Conservation (phyloP, 2,329 filamentous ascomycete species). For the Diaporthe ilicicola region DNA sequence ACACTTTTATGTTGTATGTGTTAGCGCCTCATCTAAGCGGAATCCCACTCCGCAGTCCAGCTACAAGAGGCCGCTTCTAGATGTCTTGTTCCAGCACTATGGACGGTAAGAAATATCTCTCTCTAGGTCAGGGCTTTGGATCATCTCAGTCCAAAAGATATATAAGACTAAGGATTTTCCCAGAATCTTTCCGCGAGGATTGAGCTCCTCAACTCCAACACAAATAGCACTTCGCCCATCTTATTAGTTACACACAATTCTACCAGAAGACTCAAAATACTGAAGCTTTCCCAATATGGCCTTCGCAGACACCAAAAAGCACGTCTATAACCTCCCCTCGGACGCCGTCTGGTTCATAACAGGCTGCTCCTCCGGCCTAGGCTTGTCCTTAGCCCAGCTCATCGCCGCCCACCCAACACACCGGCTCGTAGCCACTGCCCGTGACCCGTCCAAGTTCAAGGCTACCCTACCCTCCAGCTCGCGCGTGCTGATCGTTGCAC, state of each 20-base stretch:
- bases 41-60: neutral
- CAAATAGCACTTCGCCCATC: neutral
- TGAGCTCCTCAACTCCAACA: neutral
- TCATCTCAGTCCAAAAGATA: neutral
- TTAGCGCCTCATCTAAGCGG: constrained; percentile 19
- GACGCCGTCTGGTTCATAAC: constrained; percentile 51
- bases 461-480: constrained; percentile 44
- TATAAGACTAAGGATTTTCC: neutral
- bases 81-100: no score
- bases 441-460: constrained; percentile 45
- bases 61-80: neutral
- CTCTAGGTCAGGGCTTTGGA: no score
- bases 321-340: constrained; percentile 38
- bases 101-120: neutral
- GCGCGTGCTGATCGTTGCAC: constrained; percentile 48
- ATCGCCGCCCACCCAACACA: constrained; percentile 37
- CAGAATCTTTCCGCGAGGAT: neutral
- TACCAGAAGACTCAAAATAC: neutral
- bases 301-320: neutral
- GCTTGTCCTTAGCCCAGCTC: constrained; percentile 37
- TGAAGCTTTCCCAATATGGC: neutral
- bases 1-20: neutral
- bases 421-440: constrained; percentile 43
- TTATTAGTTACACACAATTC: neutral
- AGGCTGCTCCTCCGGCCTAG: constrained; percentile 44